phyloP scores from a whole-genome alignment of 2,329 filamentous ascomycete genomes.

The Penicillium sp. region DNA sequence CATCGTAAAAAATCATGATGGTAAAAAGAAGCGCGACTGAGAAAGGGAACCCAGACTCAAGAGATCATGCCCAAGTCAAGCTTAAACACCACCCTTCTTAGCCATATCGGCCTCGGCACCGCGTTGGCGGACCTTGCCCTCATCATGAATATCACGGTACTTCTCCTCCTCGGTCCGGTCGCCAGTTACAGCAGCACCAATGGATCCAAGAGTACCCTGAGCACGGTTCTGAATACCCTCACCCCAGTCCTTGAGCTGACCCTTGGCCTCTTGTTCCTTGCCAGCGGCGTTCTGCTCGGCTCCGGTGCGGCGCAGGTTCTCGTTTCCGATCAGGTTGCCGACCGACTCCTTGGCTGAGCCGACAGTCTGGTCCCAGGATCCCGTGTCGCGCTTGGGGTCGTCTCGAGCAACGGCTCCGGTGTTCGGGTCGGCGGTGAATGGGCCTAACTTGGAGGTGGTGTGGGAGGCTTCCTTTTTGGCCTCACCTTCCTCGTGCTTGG shows the following conservation, averaged over 20 bases:
- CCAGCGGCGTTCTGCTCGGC: conserved; percentile 70
- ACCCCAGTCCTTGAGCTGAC: conserved; percentile 67
- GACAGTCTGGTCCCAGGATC: conserved; percentile 80
- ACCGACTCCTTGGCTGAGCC: conserved; percentile 74
- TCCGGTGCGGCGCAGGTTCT: conserved; percentile 65
- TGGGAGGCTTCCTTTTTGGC: conserved; percentile 62
- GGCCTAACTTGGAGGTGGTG: conserved; percentile 63
- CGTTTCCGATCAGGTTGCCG: conserved; percentile 65
- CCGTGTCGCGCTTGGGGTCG: conserved; percentile 60
- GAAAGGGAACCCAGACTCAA: background rate
- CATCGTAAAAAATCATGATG: conserved; percentile 11
- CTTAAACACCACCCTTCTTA: conserved; percentile 43
- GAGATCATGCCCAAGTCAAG: background rate
- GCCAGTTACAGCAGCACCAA: conserved; percentile 63
- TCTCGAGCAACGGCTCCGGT: conserved; percentile 64
- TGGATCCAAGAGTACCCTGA: conserved; percentile 61
- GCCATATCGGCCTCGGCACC: conserved; percentile 72
- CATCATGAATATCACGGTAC: conserved; percentile 63
- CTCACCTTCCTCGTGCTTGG: conserved; percentile 57
- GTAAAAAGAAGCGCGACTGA: background rate
- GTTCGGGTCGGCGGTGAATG: conserved; percentile 56
- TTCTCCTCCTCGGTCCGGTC: conserved; percentile 57
- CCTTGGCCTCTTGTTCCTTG: conserved; percentile 70
- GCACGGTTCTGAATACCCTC: conserved; percentile 60
- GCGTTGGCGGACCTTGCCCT: conserved; percentile 74